Evolutionary conservation across 768 basidiomycete species (phyloP).

Genomic region (Leucosporidium creatinivorum): DNA sequence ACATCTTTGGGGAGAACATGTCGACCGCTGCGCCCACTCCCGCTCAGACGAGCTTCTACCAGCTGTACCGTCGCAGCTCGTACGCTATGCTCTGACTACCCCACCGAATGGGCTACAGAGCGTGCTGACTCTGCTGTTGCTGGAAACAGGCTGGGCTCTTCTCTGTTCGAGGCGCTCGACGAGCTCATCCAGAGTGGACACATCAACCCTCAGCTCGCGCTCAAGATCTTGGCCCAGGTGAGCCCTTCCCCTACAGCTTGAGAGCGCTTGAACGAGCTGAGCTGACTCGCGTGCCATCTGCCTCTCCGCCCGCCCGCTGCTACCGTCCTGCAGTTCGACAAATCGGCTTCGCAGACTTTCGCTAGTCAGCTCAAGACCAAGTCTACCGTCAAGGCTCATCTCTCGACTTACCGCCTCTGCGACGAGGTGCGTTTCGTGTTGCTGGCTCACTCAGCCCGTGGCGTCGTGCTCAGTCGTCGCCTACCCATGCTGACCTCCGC

Average conservation of each 20-base stretch:
- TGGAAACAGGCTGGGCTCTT: constrained; percentile 76
- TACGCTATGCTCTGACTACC: constrained; percentile 46
- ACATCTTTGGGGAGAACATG: too few species aligned
- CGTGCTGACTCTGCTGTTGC: not conserved
- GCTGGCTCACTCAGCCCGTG: not conserved
- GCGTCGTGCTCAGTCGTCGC: not conserved
- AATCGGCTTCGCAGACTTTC: constrained; percentile 85
- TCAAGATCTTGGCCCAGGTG: constrained; percentile 97
- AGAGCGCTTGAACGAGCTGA: not conserved
- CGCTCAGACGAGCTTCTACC: constrained; percentile 54
- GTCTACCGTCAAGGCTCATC: constrained; percentile 87
- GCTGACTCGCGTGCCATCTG: not conserved
- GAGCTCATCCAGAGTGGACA: constrained; percentile 94
- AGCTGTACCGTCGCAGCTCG: constrained; percentile 88
- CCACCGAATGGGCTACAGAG: not conserved
- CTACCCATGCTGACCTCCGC: not conserved
- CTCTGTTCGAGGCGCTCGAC: constrained; percentile 94
- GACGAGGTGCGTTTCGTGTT: constrained; percentile 53
- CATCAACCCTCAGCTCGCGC: constrained; percentile 95
- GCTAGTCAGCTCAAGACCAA: constrained; percentile 91
- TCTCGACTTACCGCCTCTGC: constrained; percentile 84
- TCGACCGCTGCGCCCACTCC: too few species aligned
- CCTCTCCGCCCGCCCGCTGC: not conserved
- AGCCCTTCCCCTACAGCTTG: not conserved
- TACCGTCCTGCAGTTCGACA: constrained; percentile 69